Evolutionary conservation across 2,329 filamentous ascomycete genomes (phyloP).

Genomic region (Ophiocordyceps camponoti-floridani): DNA sequence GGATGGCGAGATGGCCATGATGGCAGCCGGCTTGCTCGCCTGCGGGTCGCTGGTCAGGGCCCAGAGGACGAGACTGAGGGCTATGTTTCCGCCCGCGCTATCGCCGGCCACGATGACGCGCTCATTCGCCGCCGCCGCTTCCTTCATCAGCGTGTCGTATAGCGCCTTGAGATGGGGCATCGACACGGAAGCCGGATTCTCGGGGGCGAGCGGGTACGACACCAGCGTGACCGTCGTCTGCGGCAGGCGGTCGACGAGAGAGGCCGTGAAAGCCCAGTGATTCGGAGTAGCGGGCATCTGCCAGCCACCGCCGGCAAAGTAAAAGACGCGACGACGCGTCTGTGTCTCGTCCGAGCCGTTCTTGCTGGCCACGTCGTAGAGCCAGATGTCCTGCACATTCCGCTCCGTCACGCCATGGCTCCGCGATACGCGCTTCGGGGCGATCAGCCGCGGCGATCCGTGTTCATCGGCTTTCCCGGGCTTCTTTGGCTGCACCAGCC

Average conservation of each 20-base stretch:
- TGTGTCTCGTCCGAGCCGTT: not conserved
- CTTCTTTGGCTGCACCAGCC: not conserved
- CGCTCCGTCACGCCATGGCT: not conserved
- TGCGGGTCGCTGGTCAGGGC: conserved; percentile 10
- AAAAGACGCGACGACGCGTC: conserved; percentile 23
- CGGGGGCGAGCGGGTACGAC: conserved; percentile 34
- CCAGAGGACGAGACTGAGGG: conserved; percentile 17
- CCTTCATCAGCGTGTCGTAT: conserved; percentile 21
- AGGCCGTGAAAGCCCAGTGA: conserved; percentile 32
- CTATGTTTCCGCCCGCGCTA: conserved; percentile 35
- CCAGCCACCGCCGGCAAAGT: conserved; percentile 39
- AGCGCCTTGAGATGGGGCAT: conserved; percentile 28
- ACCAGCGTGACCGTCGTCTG: conserved; percentile 25
- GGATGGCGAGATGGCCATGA: conserved; percentile 24
- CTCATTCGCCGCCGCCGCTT: conserved; percentile 18
- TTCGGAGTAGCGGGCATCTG: conserved; percentile 27
- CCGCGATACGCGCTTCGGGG: not conserved
- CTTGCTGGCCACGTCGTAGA: conserved; percentile 6
- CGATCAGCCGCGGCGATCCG: not conserved
- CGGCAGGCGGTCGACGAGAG: conserved; percentile 22
- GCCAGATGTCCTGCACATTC: conserved; percentile 9
- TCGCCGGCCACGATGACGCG: conserved; percentile 32
- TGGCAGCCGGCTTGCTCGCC: conserved; percentile 10
- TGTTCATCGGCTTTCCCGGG: not conserved
- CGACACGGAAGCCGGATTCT: conserved; percentile 26